Evolutionary conservation across 331 rosid species (phyloP).

Genomic region (Acacia concinna): DNA sequence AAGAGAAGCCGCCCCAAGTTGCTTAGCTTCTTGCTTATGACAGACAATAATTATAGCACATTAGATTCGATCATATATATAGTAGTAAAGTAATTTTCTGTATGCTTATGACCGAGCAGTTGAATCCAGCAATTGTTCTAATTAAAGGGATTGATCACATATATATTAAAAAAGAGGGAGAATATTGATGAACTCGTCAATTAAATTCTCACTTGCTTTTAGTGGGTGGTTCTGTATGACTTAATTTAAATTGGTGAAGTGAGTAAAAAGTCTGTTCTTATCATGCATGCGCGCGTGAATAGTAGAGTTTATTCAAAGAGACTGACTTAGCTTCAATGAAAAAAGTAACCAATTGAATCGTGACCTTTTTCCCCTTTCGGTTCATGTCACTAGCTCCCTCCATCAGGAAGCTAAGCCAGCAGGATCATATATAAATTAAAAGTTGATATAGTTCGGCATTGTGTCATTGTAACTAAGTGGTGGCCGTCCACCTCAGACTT

Average conservation of each 20-base stretch:
- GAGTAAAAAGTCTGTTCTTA: too few species aligned
- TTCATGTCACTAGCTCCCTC: not conserved
- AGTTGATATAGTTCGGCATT: not conserved
- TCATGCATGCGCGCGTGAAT: not conserved
- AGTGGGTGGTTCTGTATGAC: not conserved
- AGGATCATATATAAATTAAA: not conserved
- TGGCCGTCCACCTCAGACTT: slow-evolving; percentile 26
- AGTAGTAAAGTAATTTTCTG: not conserved
- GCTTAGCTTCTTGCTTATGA: not conserved
- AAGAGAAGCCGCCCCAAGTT: not conserved
- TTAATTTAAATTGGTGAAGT: not conserved
- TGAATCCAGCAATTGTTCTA: not conserved
- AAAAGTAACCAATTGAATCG: not conserved
- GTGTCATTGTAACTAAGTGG: not conserved
- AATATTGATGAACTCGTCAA: not conserved
- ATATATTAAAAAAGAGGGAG: not conserved
- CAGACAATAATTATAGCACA: not conserved
- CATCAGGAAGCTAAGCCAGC: not conserved
- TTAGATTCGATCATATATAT: not conserved
- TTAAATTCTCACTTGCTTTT: not conserved
- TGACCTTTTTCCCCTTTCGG: not conserved
- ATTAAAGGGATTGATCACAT: not conserved
- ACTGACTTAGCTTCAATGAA: not conserved
- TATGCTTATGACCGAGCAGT: not conserved
- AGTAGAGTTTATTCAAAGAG: not conserved